phyloP scores from a whole-genome alignment of 305 asterid genomes.

The Fraxinus floribunda region DNA sequence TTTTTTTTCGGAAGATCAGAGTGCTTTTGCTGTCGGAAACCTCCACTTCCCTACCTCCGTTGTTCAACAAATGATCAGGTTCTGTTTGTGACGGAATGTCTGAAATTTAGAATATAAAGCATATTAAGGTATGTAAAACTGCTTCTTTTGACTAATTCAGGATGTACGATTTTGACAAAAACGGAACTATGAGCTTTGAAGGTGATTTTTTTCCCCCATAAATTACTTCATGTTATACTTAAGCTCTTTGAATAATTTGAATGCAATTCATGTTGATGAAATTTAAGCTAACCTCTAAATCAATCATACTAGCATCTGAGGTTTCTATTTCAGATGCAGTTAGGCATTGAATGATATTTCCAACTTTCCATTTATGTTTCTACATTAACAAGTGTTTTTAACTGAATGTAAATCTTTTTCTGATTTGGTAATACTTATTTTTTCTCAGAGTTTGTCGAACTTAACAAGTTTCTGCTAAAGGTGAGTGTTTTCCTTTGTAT shows the following conservation, averaged over 20 bases:
- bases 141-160: constrained; percentile 31
- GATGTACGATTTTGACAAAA: constrained; percentile 78
- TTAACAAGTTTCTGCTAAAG: constrained; percentile 81
- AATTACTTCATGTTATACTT: not conserved
- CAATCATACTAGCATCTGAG: not conserved
- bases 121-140: not conserved
- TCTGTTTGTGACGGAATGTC: not conserved
- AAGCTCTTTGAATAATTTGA: not conserved
- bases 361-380: not conserved
- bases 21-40: constrained; percentile 70
- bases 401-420: not conserved
- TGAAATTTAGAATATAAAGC: not conserved
- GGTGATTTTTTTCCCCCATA: constrained; percentile 29
- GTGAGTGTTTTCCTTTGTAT: constrained; percentile 37
- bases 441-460: constrained; percentile 62
- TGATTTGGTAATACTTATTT: not conserved
- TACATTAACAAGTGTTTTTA: not conserved
- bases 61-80: constrained; percentile 92
- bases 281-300: not conserved
- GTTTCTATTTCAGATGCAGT: not conserved
- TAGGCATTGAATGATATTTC: constrained; percentile 3
- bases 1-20: constrained; percentile 33
- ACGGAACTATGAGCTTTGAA: constrained; percentile 78
- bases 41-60: constrained; percentile 61
- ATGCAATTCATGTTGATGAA: not conserved